Evolutionary conservation across 2,329 filamentous ascomycete genomes (phyloP), one percentile per base, ranked within the genome.

Genomic region (Cadophora sp.): DNA sequence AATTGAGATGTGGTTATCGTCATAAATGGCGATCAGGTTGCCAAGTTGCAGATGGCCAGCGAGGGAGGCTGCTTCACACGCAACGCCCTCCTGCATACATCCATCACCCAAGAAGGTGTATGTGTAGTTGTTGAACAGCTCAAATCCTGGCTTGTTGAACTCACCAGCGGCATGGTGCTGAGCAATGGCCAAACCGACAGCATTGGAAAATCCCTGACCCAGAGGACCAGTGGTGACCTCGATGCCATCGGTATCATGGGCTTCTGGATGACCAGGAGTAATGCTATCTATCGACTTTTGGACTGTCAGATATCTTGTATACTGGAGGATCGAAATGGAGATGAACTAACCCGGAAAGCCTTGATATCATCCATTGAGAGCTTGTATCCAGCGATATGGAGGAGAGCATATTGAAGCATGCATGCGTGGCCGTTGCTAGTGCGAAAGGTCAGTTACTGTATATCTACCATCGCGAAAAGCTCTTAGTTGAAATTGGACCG

Each of bases 201-300:
- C 94, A 81, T 98, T 99, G 83, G 90, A 89, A 83, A 99, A 93
- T 87, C 96, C 96, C 85, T 99, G 96, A 74, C 96, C 96, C 68
- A 99, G 92, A 80, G 96, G 96, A 73, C 96, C 96, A 76, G 96
- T 99, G 80, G 96, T 99, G 78, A 99, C 96, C 85, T 99, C 96
- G 79, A 99, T 85, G 83, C 96, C 96, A 74, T 94, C 93, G 77
- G 95, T 98, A 83, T 98, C 96, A 82, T 97, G 93, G 72, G 94
- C 86, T 86, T 99, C 96, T 76, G 96, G 96, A 83, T 99, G 96
- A 79, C 96, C 96, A 70, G 96, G 95, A 70, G 94, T 97, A 81
- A 92, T 97, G 88, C 84, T 87, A 79, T 85, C 88, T 76, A 87
- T 78, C 64, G 78, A 78, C 84, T 87, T 53, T 7, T n/a, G 16